phyloP scores from a whole-genome alignment of 768 basidiomycete species.

The Kwoniella bestiolae region DNA sequence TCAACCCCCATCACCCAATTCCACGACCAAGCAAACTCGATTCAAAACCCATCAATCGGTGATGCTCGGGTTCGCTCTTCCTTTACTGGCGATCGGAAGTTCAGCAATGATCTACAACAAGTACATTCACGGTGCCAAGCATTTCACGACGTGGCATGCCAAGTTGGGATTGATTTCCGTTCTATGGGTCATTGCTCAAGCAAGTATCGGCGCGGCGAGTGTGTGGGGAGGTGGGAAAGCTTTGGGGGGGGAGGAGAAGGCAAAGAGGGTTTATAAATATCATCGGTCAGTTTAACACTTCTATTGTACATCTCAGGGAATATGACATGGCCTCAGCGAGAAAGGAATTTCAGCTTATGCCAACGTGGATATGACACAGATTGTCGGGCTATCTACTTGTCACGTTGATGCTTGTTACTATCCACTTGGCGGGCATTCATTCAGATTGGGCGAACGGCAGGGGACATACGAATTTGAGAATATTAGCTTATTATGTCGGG shows the following conservation, averaged over 20 bases:
- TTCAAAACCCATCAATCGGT: conserved; percentile 72
- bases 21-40: conserved; percentile 66
- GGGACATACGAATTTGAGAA: conserved; percentile 30
- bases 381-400: conserved; percentile 76
- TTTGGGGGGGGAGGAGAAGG: conserved; percentile 73
- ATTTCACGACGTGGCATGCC: conserved; percentile 77
- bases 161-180: conserved; percentile 73
- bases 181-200: conserved; percentile 67
- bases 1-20: conserved; percentile 70
- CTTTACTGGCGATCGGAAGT: conserved; percentile 66
- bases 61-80: conserved; percentile 65
- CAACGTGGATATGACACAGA: conserved; percentile 56
- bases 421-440: conserved; percentile 72
- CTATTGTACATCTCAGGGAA: conserved; percentile 6
- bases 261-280: conserved; percentile 81
- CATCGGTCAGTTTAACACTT: conserved; percentile 62
- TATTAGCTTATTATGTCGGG: conserved; percentile 49
- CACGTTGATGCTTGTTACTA: conserved; percentile 66
- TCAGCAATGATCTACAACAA: conserved; percentile 71
- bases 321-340: too few relatives aligned
- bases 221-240: conserved; percentile 73
- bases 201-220: conserved; percentile 70
- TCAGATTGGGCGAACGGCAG: conserved; percentile 63
- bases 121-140: conserved; percentile 60
- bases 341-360: too few relatives aligned